These are phyloP conservation scores for Gentiana straminea DNA, from an alignment of 257 asterid genomes.

Conservation along the genomic window DNA sequence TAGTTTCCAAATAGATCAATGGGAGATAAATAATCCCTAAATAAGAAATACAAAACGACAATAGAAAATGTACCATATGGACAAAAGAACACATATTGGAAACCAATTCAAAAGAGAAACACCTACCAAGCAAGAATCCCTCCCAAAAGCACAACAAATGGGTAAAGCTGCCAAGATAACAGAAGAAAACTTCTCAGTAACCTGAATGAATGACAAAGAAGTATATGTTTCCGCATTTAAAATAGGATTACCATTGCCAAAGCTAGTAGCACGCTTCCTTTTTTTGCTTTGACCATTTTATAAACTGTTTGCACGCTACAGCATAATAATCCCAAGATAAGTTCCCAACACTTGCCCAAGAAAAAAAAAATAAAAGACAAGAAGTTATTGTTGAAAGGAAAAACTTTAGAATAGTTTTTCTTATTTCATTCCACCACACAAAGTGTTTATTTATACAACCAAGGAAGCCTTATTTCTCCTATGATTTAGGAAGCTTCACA, in stretches of 20 bases:
- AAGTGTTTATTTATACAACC: too few relatives aligned
- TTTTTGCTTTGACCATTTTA: conserved; percentile 66
- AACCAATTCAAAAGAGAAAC: conserved; percentile 10
- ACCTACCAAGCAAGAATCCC: conserved; percentile 73
- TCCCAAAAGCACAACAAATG: conserved; percentile 59
- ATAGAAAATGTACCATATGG: conserved; percentile 2
- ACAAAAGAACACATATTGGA: not conserved
- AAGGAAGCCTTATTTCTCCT: too few relatives aligned
- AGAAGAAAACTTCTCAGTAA: conserved; percentile 7
- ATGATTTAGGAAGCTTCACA: too few relatives aligned
- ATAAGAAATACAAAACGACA: conserved; percentile 3
- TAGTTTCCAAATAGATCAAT: conserved; percentile 50
- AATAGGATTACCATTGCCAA: conserved; percentile 65
- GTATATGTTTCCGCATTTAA: not conserved
- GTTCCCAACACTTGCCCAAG: too few relatives aligned
- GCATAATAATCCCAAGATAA: too few relatives aligned
- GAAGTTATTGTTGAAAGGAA: too few relatives aligned
- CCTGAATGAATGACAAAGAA: conserved; percentile 1
- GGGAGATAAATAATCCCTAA: conserved; percentile 87
- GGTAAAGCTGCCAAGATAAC: conserved; percentile 56
- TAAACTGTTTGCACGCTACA: conserved; percentile 52
- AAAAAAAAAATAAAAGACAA: too few relatives aligned
- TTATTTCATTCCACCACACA: too few relatives aligned
- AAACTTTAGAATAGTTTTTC: too few relatives aligned
- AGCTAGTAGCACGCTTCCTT: conserved; percentile 74